Conservation (phyloP, 371 early-diverging fungal species). For the Mycotypha africana region DNA sequence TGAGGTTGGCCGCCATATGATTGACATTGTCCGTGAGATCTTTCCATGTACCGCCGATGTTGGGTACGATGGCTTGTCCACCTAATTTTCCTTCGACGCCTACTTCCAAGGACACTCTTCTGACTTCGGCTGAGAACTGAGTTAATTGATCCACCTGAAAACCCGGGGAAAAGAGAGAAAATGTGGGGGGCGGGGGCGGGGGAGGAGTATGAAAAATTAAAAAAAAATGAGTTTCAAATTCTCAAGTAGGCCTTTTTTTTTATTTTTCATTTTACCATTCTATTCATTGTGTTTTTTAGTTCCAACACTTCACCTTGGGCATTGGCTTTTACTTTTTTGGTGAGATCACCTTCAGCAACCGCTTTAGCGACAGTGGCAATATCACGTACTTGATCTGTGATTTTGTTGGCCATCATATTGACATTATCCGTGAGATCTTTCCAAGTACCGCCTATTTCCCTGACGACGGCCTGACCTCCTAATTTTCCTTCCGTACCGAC, state of each 20-base stretch:
- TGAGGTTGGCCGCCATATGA: conserved; percentile 56
- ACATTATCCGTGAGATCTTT: conserved; percentile 46
- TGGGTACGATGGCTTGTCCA: conserved; percentile 50
- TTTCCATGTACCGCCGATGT: conserved; percentile 55
- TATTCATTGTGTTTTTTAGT: conserved; percentile 21
- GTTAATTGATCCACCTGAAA: conserved; percentile 23
- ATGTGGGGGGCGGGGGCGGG: too few species aligned
- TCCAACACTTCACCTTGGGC: conserved; percentile 24
- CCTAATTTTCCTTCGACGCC: conserved; percentile 54
- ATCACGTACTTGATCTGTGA: conserved; percentile 25
- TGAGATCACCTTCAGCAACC: conserved; percentile 24
- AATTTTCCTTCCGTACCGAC: conserved; percentile 45
- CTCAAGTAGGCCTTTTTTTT: not conserved
- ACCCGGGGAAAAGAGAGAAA: too few species aligned
- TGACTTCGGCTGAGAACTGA: conserved; percentile 54
- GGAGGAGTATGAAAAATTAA: too few species aligned
- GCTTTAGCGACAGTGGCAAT: conserved; percentile 26
- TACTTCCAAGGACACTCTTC: conserved; percentile 56
- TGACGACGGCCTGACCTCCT: conserved; percentile 53
- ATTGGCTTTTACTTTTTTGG: conserved; percentile 23
- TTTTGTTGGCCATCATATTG: conserved; percentile 30
- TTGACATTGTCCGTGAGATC: conserved; percentile 59
- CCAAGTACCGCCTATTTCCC: conserved; percentile 50
- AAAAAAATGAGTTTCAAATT: too few species aligned
- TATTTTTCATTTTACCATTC: conserved; percentile 10